A percentile compares a stretch with the other conserved stretches of the same genome.
Evolutionary conservation across 352 stramenopile genomes (phyloP).

Genomic region (Thraustochytrium sp.): DNA sequence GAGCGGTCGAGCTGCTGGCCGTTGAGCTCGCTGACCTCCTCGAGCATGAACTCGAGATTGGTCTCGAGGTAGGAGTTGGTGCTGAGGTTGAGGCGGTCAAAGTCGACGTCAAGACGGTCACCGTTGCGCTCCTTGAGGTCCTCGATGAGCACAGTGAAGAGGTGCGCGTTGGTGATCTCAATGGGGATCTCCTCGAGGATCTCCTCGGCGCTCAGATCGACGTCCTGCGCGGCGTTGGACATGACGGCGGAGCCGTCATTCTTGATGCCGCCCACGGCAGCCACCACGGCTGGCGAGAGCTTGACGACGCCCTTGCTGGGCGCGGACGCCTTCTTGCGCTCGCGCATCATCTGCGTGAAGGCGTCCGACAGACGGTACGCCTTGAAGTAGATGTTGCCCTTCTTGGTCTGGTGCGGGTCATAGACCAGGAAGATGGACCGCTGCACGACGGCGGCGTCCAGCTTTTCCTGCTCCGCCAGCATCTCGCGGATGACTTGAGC

Average conservation of each 20-base stretch:
- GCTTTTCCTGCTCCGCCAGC: slow-evolving; percentile 93
- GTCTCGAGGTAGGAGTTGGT: slow-evolving; percentile 92
- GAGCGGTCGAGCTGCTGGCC: slow-evolving; percentile 90
- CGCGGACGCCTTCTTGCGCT: not conserved
- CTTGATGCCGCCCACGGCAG: slow-evolving; percentile 13
- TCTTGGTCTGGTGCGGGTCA: slow-evolving; percentile 89
- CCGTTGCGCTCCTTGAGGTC: slow-evolving; percentile 64
- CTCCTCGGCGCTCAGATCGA: slow-evolving; percentile 83
- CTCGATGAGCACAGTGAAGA: slow-evolving; percentile 86
- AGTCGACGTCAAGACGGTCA: slow-evolving; percentile 63
- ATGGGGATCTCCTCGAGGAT: slow-evolving; percentile 94
- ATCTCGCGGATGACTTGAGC: slow-evolving; percentile 86
- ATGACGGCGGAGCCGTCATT: slow-evolving; percentile 16
- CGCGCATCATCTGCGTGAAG: slow-evolving; percentile 43
- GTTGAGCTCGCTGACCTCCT: slow-evolving; percentile 92
- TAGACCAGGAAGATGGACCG: slow-evolving; percentile 88
- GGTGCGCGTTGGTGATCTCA: slow-evolving; percentile 85
- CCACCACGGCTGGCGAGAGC: slow-evolving; percentile 32
- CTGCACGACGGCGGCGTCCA: slow-evolving; percentile 70
- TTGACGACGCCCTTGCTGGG: slow-evolving; percentile 1
- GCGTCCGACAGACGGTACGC: slow-evolving; percentile 81
- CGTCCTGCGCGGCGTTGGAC: slow-evolving; percentile 58
- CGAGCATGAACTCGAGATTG: slow-evolving; percentile 94
- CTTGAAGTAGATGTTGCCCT: slow-evolving; percentile 87
- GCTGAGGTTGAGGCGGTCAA: slow-evolving; percentile 90